Percentiles rank a stretch among this genome's conserved stretches.
phyloP scores from a whole-genome alignment of 352 stramenopile species.

The Bremia lactucae region DNA sequence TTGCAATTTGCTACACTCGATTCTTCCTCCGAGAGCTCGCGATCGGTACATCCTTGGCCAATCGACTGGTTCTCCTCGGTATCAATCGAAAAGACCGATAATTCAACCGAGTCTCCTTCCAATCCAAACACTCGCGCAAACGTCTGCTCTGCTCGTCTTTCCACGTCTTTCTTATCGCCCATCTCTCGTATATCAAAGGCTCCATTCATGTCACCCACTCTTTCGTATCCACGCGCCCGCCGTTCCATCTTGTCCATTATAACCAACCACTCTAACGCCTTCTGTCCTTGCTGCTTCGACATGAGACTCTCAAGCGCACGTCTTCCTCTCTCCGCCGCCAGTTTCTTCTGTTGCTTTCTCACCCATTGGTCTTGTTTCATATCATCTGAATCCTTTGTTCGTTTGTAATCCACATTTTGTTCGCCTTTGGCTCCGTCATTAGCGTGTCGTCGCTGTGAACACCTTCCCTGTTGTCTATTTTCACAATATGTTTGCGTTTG shows the following conservation, averaged over 20 bases:
- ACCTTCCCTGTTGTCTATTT: slow-evolving; percentile 29
- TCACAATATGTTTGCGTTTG: slow-evolving; percentile 38
- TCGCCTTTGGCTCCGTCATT: slow-evolving; percentile 27
- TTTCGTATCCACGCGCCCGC: slow-evolving; percentile 4
- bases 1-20: neutral
- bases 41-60: slow-evolving; percentile 5
- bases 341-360: slow-evolving; percentile 26
- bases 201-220: slow-evolving; percentile 4
- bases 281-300: slow-evolving; percentile 25
- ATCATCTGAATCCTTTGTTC: too few relatives aligned
- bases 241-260: slow-evolving; percentile 38
- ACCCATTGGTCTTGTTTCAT: slow-evolving; percentile 23
- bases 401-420: slow-evolving; percentile 33
- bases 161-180: slow-evolving; percentile 1
- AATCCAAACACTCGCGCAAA: slow-evolving; percentile 44
- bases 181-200: neutral
- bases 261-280: slow-evolving; percentile 43
- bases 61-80: slow-evolving; percentile 18
- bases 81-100: slow-evolving; percentile 27
- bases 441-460: slow-evolving; percentile 32
- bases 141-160: slow-evolving; percentile 12
- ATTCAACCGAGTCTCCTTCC: slow-evolving; percentile 21
- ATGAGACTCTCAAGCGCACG: slow-evolving; percentile 22
- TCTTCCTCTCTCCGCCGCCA: slow-evolving; percentile 26
- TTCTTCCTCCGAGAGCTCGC: neutral